phyloP scores from a whole-genome alignment of 129 eudicot species.

The Scalesia atractyloides region DNA sequence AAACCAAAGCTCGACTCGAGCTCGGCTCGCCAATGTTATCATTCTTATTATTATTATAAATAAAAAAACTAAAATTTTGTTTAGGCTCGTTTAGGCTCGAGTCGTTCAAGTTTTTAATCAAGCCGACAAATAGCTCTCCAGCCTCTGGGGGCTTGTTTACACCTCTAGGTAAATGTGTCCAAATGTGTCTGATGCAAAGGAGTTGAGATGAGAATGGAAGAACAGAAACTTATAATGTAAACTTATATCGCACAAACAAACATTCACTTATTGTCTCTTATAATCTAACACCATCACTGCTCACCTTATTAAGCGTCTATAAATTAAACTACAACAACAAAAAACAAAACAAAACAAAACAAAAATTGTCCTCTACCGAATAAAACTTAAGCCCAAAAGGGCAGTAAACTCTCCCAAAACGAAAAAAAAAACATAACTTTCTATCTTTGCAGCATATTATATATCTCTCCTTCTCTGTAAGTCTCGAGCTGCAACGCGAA shows the following conservation, averaged over 20 bases:
- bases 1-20: too few species aligned
- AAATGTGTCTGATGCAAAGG: neutral
- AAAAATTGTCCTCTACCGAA: conserved; percentile 50
- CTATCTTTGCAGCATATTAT: conserved; percentile 30
- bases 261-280: conserved; percentile 22
- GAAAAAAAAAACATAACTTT: conserved; percentile 27
- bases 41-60: too few species aligned
- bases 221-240: conserved; percentile 1
- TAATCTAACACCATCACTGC: conserved; percentile 19
- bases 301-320: conserved; percentile 55
- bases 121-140: too few species aligned
- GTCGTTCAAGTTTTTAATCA: too few species aligned
- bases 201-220: neutral
- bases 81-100: too few species aligned
- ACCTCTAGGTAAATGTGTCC: too few species aligned
- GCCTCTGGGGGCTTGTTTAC: too few species aligned
- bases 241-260: conserved; percentile 41
- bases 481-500: conserved; percentile 21
- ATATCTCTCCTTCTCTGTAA: conserved; percentile 4
- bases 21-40: too few species aligned
- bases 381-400: neutral
- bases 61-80: too few species aligned
- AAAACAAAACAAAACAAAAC: neutral
- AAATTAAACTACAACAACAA: conserved; percentile 27
- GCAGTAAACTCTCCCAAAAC: neutral